A percentile compares a stretch with the other conserved stretches of the same genome.
phyloP scores from a whole-genome alignment of 2,329 filamentous ascomycete species.

The Microsporum ferrugineum region DNA sequence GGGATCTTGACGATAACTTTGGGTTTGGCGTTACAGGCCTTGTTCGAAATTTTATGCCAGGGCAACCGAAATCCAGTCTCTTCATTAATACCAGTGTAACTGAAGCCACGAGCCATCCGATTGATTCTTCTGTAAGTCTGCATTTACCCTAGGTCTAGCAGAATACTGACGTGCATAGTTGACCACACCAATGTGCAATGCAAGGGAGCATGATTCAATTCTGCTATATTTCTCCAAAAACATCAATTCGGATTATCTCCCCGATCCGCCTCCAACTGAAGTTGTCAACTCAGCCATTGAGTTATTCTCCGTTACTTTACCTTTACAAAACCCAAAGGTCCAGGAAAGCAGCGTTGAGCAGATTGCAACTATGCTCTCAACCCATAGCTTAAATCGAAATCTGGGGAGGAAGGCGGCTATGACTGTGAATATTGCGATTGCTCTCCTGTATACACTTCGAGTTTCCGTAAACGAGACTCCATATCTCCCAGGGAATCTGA shows the following conservation, averaged over 20 bases:
- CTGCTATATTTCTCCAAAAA: conserved; percentile 54
- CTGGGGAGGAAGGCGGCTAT: conserved; percentile 82
- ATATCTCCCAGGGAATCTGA: conserved; percentile 61
- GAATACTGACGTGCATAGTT: conserved; percentile 25
- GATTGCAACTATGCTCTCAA: conserved; percentile 76
- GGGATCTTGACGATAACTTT: conserved; percentile 89
- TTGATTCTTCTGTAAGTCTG: conserved; percentile 34
- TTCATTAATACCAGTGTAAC: conserved; percentile 10
- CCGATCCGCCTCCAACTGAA: conserved; percentile 78
- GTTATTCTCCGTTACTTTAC: conserved; percentile 81
- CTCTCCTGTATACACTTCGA: conserved; percentile 67
- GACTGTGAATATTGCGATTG: conserved; percentile 76
- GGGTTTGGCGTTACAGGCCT: conserved; percentile 88
- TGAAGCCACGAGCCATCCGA: conserved; percentile 28
- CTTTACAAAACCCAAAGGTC: conserved; percentile 77
- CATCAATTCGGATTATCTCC: conserved; percentile 38
- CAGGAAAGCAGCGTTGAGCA: conserved; percentile 96
- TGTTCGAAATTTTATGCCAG: conserved; percentile 53
- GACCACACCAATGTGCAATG: conserved; percentile 59
- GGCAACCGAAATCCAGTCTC: neutral
- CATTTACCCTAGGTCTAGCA: neutral
- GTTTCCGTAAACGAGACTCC: conserved; percentile 72
- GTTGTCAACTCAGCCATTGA: conserved; percentile 91
- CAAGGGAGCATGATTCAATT: conserved; percentile 80
- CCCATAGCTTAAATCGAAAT: conserved; percentile 68